phyloP scores from a whole-genome alignment of 306 rosid species.

The Herpetospermum pedunculosum region DNA sequence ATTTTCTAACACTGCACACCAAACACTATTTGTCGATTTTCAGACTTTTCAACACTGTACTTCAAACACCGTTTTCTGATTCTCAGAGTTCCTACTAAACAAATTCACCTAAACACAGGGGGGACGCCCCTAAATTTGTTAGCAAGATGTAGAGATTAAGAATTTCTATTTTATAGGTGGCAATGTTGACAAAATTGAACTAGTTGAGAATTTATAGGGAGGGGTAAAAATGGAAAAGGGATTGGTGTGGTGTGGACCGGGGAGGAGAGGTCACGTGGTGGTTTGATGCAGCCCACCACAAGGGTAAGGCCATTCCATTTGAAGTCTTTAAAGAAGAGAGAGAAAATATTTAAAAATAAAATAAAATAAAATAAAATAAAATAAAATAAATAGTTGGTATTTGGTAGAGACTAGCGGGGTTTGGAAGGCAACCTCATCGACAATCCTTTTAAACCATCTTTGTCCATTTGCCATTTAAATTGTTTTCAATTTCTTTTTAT shows the following conservation, averaged over 20 bases:
- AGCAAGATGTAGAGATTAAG: too few relatives aligned
- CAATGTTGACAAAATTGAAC: too few relatives aligned
- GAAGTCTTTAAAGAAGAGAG: not conserved
- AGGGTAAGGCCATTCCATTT: not conserved
- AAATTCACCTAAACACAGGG: too few relatives aligned
- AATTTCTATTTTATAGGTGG: too few relatives aligned
- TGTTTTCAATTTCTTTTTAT: not conserved
- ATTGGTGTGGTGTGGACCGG: not conserved
- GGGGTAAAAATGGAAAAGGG: not conserved
- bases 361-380: not conserved
- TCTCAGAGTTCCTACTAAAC: too few relatives aligned
- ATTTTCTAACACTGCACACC: too few relatives aligned
- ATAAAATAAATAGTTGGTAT: not conserved
- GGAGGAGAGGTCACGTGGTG: conserved; percentile 2
- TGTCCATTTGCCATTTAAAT: not conserved
- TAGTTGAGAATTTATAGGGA: not conserved
- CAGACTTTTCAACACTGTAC: too few relatives aligned
- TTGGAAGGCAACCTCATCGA: not conserved
- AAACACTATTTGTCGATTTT: too few relatives aligned
- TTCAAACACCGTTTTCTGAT: too few relatives aligned
- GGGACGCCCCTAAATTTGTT: too few relatives aligned
- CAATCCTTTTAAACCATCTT: not conserved
- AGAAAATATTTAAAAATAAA: not conserved
- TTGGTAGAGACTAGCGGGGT: not conserved
- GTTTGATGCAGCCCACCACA: conserved; percentile 6